Conservation (phyloP, 2,329 filamentous ascomycete genomes). For the Penicillium sp. region DNA sequence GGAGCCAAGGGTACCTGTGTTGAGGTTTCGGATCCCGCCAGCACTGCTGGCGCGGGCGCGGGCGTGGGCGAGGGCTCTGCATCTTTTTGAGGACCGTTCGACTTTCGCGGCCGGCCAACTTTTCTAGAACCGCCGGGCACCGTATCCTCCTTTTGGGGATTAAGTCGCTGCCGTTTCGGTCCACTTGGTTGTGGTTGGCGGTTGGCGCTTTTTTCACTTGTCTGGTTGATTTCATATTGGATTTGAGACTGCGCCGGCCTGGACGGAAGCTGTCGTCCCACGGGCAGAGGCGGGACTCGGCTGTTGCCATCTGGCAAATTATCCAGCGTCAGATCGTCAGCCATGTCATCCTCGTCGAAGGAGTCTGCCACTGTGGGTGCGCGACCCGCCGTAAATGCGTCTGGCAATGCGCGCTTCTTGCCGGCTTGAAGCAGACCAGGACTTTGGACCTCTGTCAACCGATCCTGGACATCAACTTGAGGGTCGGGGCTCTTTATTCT, state of each 20-base stretch:
- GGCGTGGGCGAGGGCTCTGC: constrained; percentile 10
- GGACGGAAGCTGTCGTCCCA: background rate
- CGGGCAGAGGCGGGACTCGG: constrained; percentile 23
- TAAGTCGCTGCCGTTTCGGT: constrained; percentile 29
- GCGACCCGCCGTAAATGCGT: constrained; percentile 21
- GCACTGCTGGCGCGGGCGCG: constrained; percentile 4
- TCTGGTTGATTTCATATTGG: too few species aligned
- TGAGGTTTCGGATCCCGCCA: constrained; percentile 1
- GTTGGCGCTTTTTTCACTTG: too few species aligned
- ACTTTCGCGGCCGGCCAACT: constrained; percentile 28
- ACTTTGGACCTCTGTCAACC: constrained; percentile 28
- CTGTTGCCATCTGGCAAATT: constrained; percentile 17
- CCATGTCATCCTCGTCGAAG: constrained; percentile 29
- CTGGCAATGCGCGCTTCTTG: constrained; percentile 29
- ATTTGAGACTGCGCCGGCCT: constrained; percentile 9
- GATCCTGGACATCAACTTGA: constrained; percentile 1
- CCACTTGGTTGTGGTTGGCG: constrained; percentile 14
- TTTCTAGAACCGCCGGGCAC: constrained; percentile 11
- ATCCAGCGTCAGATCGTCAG: constrained; percentile 23
- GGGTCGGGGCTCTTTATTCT: constrained; percentile 10
- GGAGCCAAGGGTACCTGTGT: background rate
- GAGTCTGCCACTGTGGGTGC: constrained; percentile 28
- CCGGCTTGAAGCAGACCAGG: constrained; percentile 31
- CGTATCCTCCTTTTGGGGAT: constrained; percentile 7
- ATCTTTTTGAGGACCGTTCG: constrained; percentile 12